Conservation (phyloP, 2,329 filamentous ascomycete species). For the Dactylellina leptospora region DNA sequence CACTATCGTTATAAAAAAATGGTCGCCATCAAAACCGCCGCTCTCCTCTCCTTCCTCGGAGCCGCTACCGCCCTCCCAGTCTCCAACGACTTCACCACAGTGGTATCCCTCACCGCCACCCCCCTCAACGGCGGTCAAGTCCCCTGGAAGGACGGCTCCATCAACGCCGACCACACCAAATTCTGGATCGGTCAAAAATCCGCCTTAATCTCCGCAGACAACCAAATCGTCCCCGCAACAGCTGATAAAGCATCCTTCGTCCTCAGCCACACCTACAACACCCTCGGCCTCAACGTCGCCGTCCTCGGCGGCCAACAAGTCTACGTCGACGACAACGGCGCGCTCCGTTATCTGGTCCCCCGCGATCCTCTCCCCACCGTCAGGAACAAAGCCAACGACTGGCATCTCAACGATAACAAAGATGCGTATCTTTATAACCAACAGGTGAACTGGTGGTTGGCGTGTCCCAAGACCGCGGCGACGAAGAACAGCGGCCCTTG, state of each 20-base stretch:
- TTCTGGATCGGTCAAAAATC: conserved; percentile 30
- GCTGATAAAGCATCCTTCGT: conserved; percentile 9
- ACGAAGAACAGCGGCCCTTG: conserved; percentile 22
- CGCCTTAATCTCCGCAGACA: not conserved
- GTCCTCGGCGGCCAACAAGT: conserved; percentile 19
- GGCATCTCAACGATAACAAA: not conserved
- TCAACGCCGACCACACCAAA: conserved; percentile 22
- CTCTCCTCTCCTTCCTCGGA: conserved; percentile 18
- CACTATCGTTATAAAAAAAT: conserved; percentile 18
- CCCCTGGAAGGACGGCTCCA: conserved; percentile 29
- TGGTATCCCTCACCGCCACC: conserved; percentile 2
- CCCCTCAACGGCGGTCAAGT: not conserved
- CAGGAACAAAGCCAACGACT: conserved; percentile 2
- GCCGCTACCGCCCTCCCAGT: conserved; percentile 5
- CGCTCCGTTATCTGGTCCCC: conserved; percentile 10
- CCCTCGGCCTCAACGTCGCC: conserved; percentile 17
- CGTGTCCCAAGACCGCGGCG: not conserved
- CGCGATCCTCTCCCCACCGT: conserved; percentile 16
- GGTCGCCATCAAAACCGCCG: conserved; percentile 16
- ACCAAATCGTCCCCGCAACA: not conserved
- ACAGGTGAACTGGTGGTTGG: conserved; percentile 12
- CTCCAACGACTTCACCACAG: conserved; percentile 9
- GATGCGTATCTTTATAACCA: not conserved
- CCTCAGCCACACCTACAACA: not conserved
- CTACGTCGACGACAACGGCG: conserved; percentile 20